Conservation (phyloP, 768 basidiomycete species). For the Galerina marginata region DNA sequence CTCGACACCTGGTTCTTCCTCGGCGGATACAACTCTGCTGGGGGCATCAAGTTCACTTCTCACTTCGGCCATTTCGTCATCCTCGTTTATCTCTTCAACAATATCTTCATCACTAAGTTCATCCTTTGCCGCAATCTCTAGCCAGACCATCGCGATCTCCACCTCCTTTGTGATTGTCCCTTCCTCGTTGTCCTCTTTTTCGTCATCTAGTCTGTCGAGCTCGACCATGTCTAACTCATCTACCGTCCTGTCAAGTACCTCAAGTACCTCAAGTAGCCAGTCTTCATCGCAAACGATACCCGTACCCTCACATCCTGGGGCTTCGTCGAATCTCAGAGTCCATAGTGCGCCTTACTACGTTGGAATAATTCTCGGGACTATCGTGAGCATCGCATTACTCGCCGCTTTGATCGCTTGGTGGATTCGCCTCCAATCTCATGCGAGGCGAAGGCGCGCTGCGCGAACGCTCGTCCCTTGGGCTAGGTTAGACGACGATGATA, state of each 20-base stretch:
- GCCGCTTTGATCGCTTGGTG: conserved; percentile 55
- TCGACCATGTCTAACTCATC: not conserved
- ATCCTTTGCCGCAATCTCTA: not conserved
- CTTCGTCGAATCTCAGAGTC: conserved; percentile 18
- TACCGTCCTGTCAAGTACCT: conserved; percentile 5
- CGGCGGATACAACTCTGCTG: not conserved
- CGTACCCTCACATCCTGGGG: conserved; percentile 10
- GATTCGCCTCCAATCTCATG: conserved; percentile 46
- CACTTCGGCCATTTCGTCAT: not conserved
- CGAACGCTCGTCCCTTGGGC: conserved; percentile 45
- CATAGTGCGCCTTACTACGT: conserved; percentile 53
- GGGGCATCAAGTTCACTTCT: not conserved
- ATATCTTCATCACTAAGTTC: not conserved
- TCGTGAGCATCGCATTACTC: conserved; percentile 50
- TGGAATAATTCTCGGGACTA: conserved; percentile 51
- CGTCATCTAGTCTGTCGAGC: not conserved
- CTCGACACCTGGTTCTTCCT: not conserved
- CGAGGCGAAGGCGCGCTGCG: conserved; percentile 38
- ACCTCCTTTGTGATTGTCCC: not conserved
- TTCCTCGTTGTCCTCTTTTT: not conserved
- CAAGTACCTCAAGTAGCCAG: conserved; percentile 5
- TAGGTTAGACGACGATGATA: conserved; percentile 23
- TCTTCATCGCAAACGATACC: conserved; percentile 18
- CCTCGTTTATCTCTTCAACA: not conserved
- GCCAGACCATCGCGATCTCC: not conserved